These are phyloP conservation scores for Clitocybe nebularis DNA, from an alignment of 1,284 basidiomycete species.

Conservation along the genomic window DNA sequence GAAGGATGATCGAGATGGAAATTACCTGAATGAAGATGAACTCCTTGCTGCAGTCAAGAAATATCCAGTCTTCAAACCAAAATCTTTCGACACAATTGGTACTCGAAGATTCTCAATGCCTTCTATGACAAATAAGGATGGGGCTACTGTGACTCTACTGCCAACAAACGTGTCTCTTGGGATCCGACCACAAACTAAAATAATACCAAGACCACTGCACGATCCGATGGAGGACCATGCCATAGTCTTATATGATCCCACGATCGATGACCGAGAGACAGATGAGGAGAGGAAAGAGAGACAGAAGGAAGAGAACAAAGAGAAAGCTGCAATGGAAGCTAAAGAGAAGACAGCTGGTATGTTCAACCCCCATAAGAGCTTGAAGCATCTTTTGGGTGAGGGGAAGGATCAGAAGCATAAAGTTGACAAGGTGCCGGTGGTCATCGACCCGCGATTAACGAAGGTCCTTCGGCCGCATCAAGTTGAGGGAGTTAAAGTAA, in stretches of 20 bases:
- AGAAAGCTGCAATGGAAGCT: constrained; percentile 60
- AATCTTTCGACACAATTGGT: constrained; percentile 64
- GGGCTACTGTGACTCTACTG: constrained; percentile 63
- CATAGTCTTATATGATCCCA: constrained; percentile 96
- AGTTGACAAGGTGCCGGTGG: constrained; percentile 87
- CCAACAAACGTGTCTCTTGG: constrained; percentile 81
- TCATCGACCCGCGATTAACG: constrained; percentile 86
- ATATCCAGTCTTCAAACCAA: constrained; percentile 83
- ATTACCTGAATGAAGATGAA: constrained; percentile 54
- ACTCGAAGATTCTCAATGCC: constrained; percentile 81
- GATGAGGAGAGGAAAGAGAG: constrained; percentile 75
- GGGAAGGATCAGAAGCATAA: constrained; percentile 64
- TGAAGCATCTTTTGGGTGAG: constrained; percentile 82
- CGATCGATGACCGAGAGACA: constrained; percentile 87
- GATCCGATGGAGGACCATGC: constrained; percentile 98
- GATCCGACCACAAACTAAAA: constrained; percentile 76
- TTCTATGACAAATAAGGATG: constrained; percentile 78
- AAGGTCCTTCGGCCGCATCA: constrained; percentile 96
- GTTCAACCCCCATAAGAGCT: constrained; percentile 90
- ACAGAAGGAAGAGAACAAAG: constrained; percentile 67
- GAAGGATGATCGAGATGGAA: constrained; percentile 54
- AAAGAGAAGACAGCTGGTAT: constrained; percentile 63
- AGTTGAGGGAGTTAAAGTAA: constrained; percentile 94
- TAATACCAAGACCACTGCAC: constrained; percentile 89
- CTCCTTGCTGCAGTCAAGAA: constrained; percentile 61